Percentiles rank a stretch among this genome's conserved stretches.
Conservation (phyloP, 2,329 filamentous ascomycete species). For the Keithomyces neogunnii region DNA sequence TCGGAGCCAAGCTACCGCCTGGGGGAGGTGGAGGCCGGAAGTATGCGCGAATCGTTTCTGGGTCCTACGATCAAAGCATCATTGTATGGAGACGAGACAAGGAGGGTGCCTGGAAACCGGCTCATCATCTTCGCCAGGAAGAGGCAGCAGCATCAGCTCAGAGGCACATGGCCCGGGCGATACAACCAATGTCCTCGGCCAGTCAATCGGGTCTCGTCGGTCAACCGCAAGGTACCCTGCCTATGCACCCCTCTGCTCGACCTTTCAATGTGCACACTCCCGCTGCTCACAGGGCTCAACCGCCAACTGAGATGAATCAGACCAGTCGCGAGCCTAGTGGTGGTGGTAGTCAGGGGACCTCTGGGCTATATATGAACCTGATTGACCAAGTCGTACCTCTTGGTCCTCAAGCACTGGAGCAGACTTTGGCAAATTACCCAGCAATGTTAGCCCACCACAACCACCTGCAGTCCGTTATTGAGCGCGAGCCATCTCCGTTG, state of each 20-base stretch:
- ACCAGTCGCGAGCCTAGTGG: constrained; percentile 1
- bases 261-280: neutral
- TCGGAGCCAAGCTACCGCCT: constrained; percentile 80
- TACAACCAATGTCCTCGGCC: neutral
- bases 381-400: constrained; percentile 46
- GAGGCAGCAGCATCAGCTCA: constrained; percentile 51
- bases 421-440: constrained; percentile 38
- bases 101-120: constrained; percentile 75
- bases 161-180: constrained; percentile 13
- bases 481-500: constrained; percentile 40
- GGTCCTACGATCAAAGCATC: constrained; percentile 91
- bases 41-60: constrained; percentile 92
- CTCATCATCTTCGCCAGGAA: constrained; percentile 67
- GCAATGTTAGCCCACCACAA: constrained; percentile 38
- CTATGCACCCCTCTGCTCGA: neutral
- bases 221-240: neutral
- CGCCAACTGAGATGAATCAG: neutral
- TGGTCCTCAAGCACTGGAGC: constrained; percentile 38
- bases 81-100: constrained; percentile 88
- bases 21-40: constrained; percentile 83
- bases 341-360: constrained; percentile 11
- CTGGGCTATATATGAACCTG: constrained; percentile 37
- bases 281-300: neutral
- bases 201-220: neutral
- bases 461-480: constrained; percentile 42